A percentile compares a stretch with the other conserved stretches of the same genome.
Conservation (phyloP, 352 stramenopile species). For the Globisporangium splendens region DNA sequence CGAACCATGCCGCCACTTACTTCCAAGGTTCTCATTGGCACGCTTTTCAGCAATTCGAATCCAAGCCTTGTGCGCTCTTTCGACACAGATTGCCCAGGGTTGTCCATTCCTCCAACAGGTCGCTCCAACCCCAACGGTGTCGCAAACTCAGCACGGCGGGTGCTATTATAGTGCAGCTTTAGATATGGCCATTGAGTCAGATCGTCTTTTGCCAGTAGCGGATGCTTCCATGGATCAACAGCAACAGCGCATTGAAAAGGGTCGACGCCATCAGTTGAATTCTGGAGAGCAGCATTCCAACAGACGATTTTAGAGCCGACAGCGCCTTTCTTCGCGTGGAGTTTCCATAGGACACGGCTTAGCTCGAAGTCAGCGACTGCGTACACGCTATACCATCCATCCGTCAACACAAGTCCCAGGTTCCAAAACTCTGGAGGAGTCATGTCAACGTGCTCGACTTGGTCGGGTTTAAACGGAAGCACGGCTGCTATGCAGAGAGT, state of each 20-base stretch:
- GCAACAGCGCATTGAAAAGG: slow-evolving; percentile 59
- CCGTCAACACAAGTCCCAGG: slow-evolving; percentile 57
- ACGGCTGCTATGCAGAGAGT: slow-evolving; percentile 60
- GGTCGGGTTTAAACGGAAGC: slow-evolving; percentile 30
- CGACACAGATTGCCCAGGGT: not conserved
- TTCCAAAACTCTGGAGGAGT: slow-evolving; percentile 51
- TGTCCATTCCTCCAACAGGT: slow-evolving; percentile 3
- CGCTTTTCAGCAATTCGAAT: slow-evolving; percentile 58
- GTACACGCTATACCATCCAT: slow-evolving; percentile 74
- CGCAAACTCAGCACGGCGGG: slow-evolving; percentile 38
- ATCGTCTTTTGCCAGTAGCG: slow-evolving; percentile 48
- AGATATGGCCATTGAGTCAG: slow-evolving; percentile 52
- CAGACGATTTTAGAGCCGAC: slow-evolving; percentile 60
- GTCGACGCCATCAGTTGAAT: slow-evolving; percentile 59
- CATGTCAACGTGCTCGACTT: slow-evolving; percentile 26
- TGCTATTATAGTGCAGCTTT: slow-evolving; percentile 67
- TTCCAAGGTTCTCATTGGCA: slow-evolving; percentile 61
- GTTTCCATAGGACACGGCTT: slow-evolving; percentile 42
- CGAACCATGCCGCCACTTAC: slow-evolving; percentile 57
- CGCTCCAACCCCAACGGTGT: slow-evolving; percentile 47
- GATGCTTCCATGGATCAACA: slow-evolving; percentile 38
- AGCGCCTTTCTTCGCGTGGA: slow-evolving; percentile 29
- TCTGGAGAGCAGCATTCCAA: slow-evolving; percentile 67
- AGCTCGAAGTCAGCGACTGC: slow-evolving; percentile 45
- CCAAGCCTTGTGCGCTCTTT: slow-evolving; percentile 9